Evolutionary conservation across 306 rosid genomes (phyloP).

Genomic region (Begonia fuchsioides): DNA sequence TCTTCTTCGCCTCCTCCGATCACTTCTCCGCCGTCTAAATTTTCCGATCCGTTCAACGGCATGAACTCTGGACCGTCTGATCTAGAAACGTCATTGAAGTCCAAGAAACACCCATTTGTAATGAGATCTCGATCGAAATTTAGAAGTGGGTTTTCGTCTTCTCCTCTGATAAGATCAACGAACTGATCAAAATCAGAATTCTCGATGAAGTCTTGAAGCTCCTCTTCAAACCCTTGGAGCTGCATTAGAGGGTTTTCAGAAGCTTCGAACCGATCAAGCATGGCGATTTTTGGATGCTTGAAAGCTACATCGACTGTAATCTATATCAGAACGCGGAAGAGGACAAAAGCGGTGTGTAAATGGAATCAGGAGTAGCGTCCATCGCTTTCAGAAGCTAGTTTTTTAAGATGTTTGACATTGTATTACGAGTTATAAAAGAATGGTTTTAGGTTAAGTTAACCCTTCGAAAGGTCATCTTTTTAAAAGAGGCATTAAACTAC

Average conservation of each 20-base stretch:
- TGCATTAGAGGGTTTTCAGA: slow-evolving; percentile 13
- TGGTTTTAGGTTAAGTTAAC: too few species aligned
- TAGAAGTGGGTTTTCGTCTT: slow-evolving; percentile 17
- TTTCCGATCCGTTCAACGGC: slow-evolving; percentile 21
- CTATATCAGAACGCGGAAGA: not conserved
- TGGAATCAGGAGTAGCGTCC: not conserved
- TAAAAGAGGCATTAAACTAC: too few species aligned
- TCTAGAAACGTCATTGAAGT: slow-evolving; percentile 10
- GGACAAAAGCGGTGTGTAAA: not conserved
- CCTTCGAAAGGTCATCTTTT: too few species aligned
- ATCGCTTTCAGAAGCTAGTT: not conserved
- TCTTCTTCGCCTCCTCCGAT: slow-evolving; percentile 6
- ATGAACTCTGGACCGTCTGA: slow-evolving; percentile 17
- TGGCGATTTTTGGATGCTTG: not conserved
- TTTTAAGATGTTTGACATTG: not conserved
- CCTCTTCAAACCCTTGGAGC: slow-evolving; percentile 26
- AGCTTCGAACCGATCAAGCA: slow-evolving; percentile 7
- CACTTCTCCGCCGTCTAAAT: slow-evolving; percentile 18
- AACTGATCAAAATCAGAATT: slow-evolving; percentile 33
- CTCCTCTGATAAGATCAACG: slow-evolving; percentile 54
- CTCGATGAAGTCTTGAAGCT: slow-evolving; percentile 27
- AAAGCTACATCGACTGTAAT: not conserved
- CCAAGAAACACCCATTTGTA: slow-evolving; percentile 11
- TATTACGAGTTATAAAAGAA: too few species aligned
- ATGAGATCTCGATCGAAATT: slow-evolving; percentile 27